phyloP scores from a whole-genome alignment of 129 eudicot genomes.

The Arctium minus region DNA sequence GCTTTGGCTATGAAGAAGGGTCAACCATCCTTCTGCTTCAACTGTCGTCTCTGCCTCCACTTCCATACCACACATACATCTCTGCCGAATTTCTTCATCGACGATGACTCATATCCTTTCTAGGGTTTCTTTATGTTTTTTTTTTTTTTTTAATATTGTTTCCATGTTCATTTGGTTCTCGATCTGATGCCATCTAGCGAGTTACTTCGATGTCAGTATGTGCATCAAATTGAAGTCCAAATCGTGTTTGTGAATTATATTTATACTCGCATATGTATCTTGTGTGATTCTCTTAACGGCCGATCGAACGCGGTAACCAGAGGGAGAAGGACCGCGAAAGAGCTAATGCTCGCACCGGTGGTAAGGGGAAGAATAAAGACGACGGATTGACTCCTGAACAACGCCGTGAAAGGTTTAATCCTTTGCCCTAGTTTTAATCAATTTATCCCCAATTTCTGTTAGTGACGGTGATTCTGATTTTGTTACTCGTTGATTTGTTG shows the following conservation, averaged over 20 bases:
- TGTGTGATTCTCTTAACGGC: conserved; percentile 20
- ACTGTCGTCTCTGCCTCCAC: background rate
- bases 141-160: background rate
- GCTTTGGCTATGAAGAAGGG: background rate
- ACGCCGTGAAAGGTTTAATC: conserved; percentile 62
- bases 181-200: background rate
- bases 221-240: background rate
- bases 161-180: background rate
- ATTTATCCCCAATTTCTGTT: background rate
- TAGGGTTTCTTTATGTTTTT: background rate
- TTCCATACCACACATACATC: background rate
- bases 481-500: background rate
- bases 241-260: background rate
- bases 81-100: background rate
- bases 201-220: background rate
- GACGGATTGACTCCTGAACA: conserved; percentile 78
- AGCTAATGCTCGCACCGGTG: conserved; percentile 47
- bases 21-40: background rate
- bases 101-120: background rate
- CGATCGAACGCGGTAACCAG: conserved; percentile 59
- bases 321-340: conserved; percentile 64
- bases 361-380: conserved; percentile 44
- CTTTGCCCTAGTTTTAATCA: background rate
- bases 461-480: background rate
- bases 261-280: background rate